Evolutionary conservation across 768 basidiomycete species (phyloP).

Genomic region (Cystofilobasidium ferigula): DNA sequence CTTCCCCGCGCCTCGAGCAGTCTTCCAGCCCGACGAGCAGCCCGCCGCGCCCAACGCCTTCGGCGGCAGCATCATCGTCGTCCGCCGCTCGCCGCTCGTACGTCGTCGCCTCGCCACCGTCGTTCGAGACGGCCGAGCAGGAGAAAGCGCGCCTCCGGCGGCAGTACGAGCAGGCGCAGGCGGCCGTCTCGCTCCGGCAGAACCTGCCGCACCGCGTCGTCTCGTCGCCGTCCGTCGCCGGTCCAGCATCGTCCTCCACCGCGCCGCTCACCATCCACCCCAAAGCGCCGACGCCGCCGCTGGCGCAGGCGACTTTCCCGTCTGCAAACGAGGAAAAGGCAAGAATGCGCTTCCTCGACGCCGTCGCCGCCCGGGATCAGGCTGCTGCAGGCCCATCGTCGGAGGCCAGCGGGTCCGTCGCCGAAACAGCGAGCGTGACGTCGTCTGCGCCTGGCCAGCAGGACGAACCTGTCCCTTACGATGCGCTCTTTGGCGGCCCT

Average conservation of each 20-base stretch:
- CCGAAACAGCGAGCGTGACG: background rate
- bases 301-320: too few relatives aligned
- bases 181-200: background rate
- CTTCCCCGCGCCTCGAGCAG: too few relatives aligned
- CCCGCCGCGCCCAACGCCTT: background rate
- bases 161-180: slow-evolving; percentile 9
- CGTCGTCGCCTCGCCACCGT: background rate
- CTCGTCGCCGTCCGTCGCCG: background rate
- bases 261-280: background rate
- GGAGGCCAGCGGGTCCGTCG: background rate
- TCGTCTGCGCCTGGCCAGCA: background rate
- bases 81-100: background rate
- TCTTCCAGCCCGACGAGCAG: background rate
- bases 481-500: background rate
- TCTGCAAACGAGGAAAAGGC: slow-evolving; percentile 8
- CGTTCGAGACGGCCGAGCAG: slow-evolving; percentile 4
- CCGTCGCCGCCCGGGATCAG: slow-evolving; percentile 5
- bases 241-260: background rate
- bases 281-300: background rate
- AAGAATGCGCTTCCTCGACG: slow-evolving; percentile 1
- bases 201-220: background rate
- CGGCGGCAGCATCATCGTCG: background rate
- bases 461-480: slow-evolving; percentile 7
- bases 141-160: slow-evolving; percentile 11
- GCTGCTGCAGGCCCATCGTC: background rate